Percentiles rank a stretch among this genome's conserved stretches.
Conservation (phyloP, 1,139 yeast species). For the Kodamaea anthophila region DNA sequence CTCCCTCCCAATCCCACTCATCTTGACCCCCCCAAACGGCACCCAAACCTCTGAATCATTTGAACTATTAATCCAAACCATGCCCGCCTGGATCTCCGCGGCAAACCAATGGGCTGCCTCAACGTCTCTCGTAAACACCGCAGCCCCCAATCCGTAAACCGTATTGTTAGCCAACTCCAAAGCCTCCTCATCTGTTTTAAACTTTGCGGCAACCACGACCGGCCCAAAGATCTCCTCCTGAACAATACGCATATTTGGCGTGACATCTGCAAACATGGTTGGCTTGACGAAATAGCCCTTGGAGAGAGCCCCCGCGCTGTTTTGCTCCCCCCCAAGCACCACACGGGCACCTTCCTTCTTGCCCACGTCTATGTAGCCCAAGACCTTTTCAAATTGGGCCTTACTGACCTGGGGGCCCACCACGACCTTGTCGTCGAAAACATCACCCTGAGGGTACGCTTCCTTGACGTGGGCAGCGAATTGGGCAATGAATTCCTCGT, state of each 20-base stretch:
- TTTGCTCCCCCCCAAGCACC: slow-evolving; percentile 41
- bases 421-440: slow-evolving; percentile 51
- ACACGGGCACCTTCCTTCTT: slow-evolving; percentile 52
- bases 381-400: slow-evolving; percentile 56
- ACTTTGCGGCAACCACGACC: slow-evolving; percentile 49
- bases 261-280: slow-evolving; percentile 50
- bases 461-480: slow-evolving; percentile 28
- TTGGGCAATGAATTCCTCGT: slow-evolving; percentile 43
- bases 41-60: slow-evolving; percentile 70
- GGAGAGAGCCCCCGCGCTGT: slow-evolving; percentile 27
- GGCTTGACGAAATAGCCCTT: slow-evolving; percentile 50
- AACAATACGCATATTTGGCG: slow-evolving; percentile 46
- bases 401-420: slow-evolving; percentile 80
- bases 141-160: slow-evolving; percentile 49
- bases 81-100: slow-evolving; percentile 43
- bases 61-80: slow-evolving; percentile 59
- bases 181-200: slow-evolving; percentile 48
- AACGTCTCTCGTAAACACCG: slow-evolving; percentile 20
- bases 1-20: slow-evolving; percentile 86
- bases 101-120: slow-evolving; percentile 41
- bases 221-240: slow-evolving; percentile 60
- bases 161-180: slow-evolving; percentile 45
- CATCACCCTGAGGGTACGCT: slow-evolving; percentile 53
- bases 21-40: slow-evolving; percentile 77
- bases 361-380: slow-evolving; percentile 46